These are phyloP conservation scores for Wickerhamomyces bovis DNA, from an alignment of 805 yeast genomes.

Conservation along the genomic window DNA sequence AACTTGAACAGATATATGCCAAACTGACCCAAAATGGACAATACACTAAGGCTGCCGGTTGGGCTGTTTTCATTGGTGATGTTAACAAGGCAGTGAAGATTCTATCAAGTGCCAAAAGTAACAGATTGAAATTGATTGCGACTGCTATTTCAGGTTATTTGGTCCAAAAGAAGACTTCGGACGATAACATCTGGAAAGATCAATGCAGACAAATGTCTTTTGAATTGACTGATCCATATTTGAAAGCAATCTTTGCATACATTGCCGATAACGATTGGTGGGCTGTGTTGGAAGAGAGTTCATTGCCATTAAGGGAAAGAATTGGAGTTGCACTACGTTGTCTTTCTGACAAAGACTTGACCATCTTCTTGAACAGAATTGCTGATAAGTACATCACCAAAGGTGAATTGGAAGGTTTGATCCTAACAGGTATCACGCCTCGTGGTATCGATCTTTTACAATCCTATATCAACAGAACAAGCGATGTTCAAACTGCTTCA, in stretches of 20 bases:
- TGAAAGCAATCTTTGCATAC: conserved; percentile 88
- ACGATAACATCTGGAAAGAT: conserved; percentile 70
- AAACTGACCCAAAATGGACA: conserved; percentile 52
- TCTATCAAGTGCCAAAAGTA: conserved; percentile 67
- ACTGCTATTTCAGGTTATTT: conserved; percentile 91
- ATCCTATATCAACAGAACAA: conserved; percentile 79
- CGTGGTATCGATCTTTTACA: conserved; percentile 76
- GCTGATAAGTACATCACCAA: conserved; percentile 62
- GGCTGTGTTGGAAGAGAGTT: conserved; percentile 87
- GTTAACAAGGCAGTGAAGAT: conserved; percentile 74
- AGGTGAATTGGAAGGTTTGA: conserved; percentile 89
- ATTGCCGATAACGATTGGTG: conserved; percentile 95
- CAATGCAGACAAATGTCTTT: conserved; percentile 84
- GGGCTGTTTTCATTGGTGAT: conserved; percentile 95
- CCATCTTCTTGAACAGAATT: conserved; percentile 61
- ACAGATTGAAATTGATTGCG: conserved; percentile 70
- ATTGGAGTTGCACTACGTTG: conserved; percentile 88
- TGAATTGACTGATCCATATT: conserved; percentile 84
- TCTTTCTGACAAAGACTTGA: conserved; percentile 71
- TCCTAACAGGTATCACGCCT: conserved; percentile 89
- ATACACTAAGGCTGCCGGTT: conserved; percentile 90
- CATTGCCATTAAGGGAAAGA: conserved; percentile 82
- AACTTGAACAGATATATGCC: conserved; percentile 62
- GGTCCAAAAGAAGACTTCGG: conserved; percentile 48
- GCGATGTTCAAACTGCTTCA: conserved; percentile 90